phyloP scores from a whole-genome alignment of 169 alveolate species.

The Plasmodium vivax region DNA sequence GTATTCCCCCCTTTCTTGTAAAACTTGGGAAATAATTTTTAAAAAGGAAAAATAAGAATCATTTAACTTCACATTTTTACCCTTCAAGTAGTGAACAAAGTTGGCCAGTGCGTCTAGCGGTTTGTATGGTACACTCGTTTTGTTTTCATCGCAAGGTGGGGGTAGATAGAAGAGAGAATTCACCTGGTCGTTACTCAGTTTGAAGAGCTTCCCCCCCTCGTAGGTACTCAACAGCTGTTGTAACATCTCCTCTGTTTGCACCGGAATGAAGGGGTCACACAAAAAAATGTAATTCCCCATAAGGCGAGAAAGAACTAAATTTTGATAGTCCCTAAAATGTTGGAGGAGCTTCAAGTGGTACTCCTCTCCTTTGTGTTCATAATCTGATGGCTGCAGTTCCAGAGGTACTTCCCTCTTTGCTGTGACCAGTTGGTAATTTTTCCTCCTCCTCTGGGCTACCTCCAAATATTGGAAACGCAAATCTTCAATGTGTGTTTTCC shows the following conservation, averaged over 20 bases:
- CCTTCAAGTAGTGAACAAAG: slow-evolving; percentile 24
- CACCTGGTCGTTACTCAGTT: slow-evolving; percentile 7
- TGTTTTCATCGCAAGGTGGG: background rate
- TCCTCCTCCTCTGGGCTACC: slow-evolving; percentile 78
- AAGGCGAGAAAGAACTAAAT: slow-evolving; percentile 77
- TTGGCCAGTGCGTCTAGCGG: slow-evolving; percentile 60
- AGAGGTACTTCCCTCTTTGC: slow-evolving; percentile 78
- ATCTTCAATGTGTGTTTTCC: slow-evolving; percentile 89
- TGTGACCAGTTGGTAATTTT: slow-evolving; percentile 66
- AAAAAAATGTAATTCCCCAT: slow-evolving; percentile 80
- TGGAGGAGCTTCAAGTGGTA: slow-evolving; percentile 73
- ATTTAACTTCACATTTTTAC: slow-evolving; percentile 20
- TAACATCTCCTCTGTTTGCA: slow-evolving; percentile 65
- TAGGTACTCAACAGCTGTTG: background rate
- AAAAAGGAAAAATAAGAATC: slow-evolving; percentile 21
- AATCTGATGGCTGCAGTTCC: slow-evolving; percentile 81
- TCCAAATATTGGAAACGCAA: slow-evolving; percentile 83
- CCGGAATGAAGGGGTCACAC: slow-evolving; percentile 82
- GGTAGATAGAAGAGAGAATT: slow-evolving; percentile 59
- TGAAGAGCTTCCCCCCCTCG: slow-evolving; percentile 26
- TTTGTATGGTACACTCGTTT: slow-evolving; percentile 11
- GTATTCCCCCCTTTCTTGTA: slow-evolving; percentile 60
- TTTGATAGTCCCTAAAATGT: slow-evolving; percentile 78
- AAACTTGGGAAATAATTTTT: slow-evolving; percentile 35
- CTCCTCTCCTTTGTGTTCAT: slow-evolving; percentile 82